Conservation (phyloP, 257 asterid species). For the Eucommia ulmoides region DNA sequence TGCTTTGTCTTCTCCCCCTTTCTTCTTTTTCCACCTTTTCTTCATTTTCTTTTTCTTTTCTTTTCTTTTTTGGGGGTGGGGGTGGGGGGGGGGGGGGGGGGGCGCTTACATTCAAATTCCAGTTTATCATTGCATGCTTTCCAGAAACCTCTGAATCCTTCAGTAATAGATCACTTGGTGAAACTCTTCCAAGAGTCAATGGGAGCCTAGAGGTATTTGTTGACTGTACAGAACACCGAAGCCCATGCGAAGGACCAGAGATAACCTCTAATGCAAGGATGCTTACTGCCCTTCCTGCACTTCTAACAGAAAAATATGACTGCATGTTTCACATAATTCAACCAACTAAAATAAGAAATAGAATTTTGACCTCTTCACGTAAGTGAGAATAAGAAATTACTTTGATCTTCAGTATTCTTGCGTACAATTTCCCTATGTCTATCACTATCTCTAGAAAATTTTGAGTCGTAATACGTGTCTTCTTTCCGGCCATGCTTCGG, state of each 20-base stretch:
- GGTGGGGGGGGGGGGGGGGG: too few relatives aligned
- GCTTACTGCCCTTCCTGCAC: slow-evolving; percentile 68
- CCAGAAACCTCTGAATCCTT: slow-evolving; percentile 96
- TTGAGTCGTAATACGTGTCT: slow-evolving; percentile 14
- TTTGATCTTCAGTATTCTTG: slow-evolving; percentile 34
- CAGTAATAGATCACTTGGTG: slow-evolving; percentile 63
- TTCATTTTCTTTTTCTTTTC: too few relatives aligned
- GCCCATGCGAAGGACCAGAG: slow-evolving; percentile 81
- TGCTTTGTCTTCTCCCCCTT: slow-evolving; percentile 3
- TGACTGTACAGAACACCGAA: slow-evolving; percentile 50
- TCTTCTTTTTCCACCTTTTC: too few relatives aligned
- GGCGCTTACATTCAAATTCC: slow-evolving; percentile 78
- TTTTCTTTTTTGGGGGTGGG: too few relatives aligned
- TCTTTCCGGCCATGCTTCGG: slow-evolving; percentile 17
- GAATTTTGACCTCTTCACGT: slow-evolving; percentile 7
- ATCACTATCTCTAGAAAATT: slow-evolving; percentile 15
- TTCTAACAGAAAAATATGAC: slow-evolving; percentile 73
- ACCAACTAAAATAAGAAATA: slow-evolving; percentile 15
- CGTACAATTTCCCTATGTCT: slow-evolving; percentile 18
- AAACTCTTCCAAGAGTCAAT: slow-evolving; percentile 82
- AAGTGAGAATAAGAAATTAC: slow-evolving; percentile 41
- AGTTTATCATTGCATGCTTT: slow-evolving; percentile 83
- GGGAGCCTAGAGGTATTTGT: slow-evolving; percentile 57
- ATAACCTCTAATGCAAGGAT: slow-evolving; percentile 75
- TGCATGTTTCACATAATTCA: slow-evolving; percentile 41